Conservation (phyloP, 1,284 basidiomycete species). For the Papiliotrema fonsecae region DNA sequence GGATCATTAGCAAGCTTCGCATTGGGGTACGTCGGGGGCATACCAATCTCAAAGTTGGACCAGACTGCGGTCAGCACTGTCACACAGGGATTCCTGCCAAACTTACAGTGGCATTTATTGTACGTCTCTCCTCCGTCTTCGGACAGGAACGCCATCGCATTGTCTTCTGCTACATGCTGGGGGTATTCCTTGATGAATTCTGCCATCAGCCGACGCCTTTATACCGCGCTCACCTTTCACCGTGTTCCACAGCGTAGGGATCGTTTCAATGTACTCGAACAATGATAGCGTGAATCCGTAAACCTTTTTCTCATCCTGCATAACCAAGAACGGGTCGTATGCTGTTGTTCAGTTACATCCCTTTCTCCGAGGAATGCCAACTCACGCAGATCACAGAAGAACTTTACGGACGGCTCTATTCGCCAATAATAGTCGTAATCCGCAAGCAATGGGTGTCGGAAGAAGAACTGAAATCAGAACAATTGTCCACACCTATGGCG, state of each 20-base stretch:
- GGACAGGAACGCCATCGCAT: constrained; percentile 69
- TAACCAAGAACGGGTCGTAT: constrained; percentile 80
- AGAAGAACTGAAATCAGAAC: constrained; percentile 60
- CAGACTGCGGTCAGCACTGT: constrained; percentile 53
- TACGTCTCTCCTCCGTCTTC: constrained; percentile 65
- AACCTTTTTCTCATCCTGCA: constrained; percentile 72
- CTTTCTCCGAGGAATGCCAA: too few relatives aligned
- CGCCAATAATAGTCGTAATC: constrained; percentile 92
- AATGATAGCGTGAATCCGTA: constrained; percentile 76
- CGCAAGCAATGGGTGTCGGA: constrained; percentile 68
- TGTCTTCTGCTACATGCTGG: constrained; percentile 62
- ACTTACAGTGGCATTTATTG: constrained; percentile 75
- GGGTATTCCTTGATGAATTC: constrained; percentile 67
- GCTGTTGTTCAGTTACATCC: constrained; percentile 32
- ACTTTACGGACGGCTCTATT: constrained; percentile 69
- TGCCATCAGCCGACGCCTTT: constrained; percentile 35
- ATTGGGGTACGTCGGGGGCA: constrained; percentile 31
- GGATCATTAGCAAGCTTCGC: neutral
- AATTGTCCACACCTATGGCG: neutral
- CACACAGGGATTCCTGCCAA: neutral
- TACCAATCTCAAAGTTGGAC: constrained; percentile 82
- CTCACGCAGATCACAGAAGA: constrained; percentile 63
- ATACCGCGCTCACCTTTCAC: constrained; percentile 56
- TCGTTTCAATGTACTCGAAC: constrained; percentile 71
- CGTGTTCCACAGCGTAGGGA: constrained; percentile 68